Percentiles rank a stretch among this genome's conserved stretches.
Conservation (phyloP, 352 stramenopile species). For the Pythium scleroteichum region DNA sequence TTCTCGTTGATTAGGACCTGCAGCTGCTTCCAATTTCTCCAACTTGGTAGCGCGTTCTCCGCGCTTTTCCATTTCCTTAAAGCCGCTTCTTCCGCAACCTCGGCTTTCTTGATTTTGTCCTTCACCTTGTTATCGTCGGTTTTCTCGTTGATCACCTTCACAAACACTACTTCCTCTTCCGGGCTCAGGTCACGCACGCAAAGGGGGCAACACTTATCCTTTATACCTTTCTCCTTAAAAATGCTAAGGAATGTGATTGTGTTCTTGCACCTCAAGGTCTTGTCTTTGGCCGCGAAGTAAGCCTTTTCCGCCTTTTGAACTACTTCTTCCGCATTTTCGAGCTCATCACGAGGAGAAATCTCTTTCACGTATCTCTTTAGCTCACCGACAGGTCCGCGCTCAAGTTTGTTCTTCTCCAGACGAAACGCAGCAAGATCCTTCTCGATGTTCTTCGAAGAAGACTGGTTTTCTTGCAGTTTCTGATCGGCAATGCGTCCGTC, state of each 20-base stretch:
- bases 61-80: slow-evolving; percentile 60
- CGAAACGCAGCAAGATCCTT: slow-evolving; percentile 41
- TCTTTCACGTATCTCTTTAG: slow-evolving; percentile 55
- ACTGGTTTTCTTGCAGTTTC: slow-evolving; percentile 52
- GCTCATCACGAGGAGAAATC: slow-evolving; percentile 41
- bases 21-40: slow-evolving; percentile 60
- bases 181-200: slow-evolving; percentile 64
- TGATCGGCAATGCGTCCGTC: slow-evolving; percentile 36
- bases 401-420: slow-evolving; percentile 51
- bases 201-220: slow-evolving; percentile 78
- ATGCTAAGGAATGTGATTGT: slow-evolving; percentile 82
- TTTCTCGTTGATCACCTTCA: slow-evolving; percentile 66
- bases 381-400: slow-evolving; percentile 50
- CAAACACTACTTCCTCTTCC: slow-evolving; percentile 61
- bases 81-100: slow-evolving; percentile 45
- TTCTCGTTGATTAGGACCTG: slow-evolving; percentile 50
- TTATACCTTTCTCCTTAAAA: slow-evolving; percentile 84
- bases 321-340: slow-evolving; percentile 50
- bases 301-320: slow-evolving; percentile 53
- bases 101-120: slow-evolving; percentile 76
- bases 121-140: slow-evolving; percentile 74
- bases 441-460: slow-evolving; percentile 49
- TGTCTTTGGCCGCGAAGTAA: slow-evolving; percentile 84
- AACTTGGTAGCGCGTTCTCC: slow-evolving; percentile 62
- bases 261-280: slow-evolving; percentile 75